Base-by-base conservation (phyloP, 495 filamentous ascomycete genomes). In the Tuber indicum region DNA sequence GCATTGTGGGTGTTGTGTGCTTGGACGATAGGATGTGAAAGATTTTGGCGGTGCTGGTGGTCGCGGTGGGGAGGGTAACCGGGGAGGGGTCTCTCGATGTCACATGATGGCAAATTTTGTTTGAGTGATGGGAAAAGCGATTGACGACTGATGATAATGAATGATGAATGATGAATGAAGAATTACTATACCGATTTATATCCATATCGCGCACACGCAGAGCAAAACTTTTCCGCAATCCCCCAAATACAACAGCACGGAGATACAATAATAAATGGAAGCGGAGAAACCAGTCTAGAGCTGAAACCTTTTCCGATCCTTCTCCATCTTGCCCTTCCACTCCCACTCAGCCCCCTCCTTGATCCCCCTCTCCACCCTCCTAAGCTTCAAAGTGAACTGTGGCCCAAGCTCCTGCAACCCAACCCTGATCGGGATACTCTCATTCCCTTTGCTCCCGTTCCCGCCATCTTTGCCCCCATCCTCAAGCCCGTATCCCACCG, bases 251-350 rank as follows among this genome's bases (percentile, higher is more conserved):
- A 36, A 66, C 14, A 66, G 5, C 52, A 32, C 52, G 4, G 32
- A 66, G 58, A 26, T 66, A 1, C 16, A 36, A 32, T 4, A 4
- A 62, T 9, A 62, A 62, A 32, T 16, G n/a, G 23, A 32, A n/a
- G 3, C 26, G 10, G 32, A 52, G 7, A 52, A 52, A 42, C 19
- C 75, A 41, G 21, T 36, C 83, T 86, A 98, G 75, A 98, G 87
- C 84, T 95, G 93, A 84, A 98, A 99, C 85, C 91, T 91, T 76
- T 94, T 99, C 82, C 96, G 87, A 85, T 91, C 84, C 86, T 97
- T 98, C 87, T 99, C 96, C 91, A 94, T 94, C 84, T 89, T 88
- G 7, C 91, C 91, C 86, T 96, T 93, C 95, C 95, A 98, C 83
- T 96, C 89, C 94, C 96, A 98, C 80, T 90, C 89, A n/a, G 88